phyloP scores from a whole-genome alignment of 1,284 basidiomycete genomes.

The Omphalotus olearius region DNA sequence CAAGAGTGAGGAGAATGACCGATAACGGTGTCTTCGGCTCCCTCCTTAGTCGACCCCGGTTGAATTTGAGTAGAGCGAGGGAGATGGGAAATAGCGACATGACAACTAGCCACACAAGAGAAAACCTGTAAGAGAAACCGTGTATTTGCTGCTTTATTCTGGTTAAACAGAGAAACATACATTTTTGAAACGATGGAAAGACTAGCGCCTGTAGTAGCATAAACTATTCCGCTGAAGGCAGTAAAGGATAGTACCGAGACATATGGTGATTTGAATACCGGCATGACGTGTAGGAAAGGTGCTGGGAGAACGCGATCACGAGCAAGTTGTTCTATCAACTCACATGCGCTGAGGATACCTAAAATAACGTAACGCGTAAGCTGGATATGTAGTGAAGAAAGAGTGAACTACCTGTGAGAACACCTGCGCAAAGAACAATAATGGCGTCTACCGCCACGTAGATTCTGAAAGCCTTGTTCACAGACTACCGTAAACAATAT shows the following conservation, averaged over 20 bases:
- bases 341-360: constrained; percentile 58
- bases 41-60: constrained; percentile 54
- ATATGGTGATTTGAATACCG: constrained; percentile 49
- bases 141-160: background rate
- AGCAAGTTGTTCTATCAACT: constrained; percentile 55
- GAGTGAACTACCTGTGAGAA: constrained; percentile 49
- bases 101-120: constrained; percentile 59
- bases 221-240: constrained; percentile 48
- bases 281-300: constrained; percentile 44
- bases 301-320: constrained; percentile 56
- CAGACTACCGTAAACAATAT: constrained; percentile 30
- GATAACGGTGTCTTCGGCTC: constrained; percentile 33
- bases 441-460: constrained; percentile 62
- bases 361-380: constrained; percentile 6
- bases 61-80: constrained; percentile 58
- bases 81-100: constrained; percentile 63
- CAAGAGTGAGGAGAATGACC: constrained; percentile 36
- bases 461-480: constrained; percentile 54
- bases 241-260: constrained; percentile 50
- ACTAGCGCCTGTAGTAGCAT: constrained; percentile 52
- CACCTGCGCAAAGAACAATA: constrained; percentile 62
- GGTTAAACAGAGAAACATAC: constrained; percentile 27
- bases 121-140: constrained; percentile 37
- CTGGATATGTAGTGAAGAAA: background rate
- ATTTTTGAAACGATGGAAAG: constrained; percentile 55